Conservation (phyloP, 129 eudicot genomes). For the Chrysanthemum lavandulifolium region DNA sequence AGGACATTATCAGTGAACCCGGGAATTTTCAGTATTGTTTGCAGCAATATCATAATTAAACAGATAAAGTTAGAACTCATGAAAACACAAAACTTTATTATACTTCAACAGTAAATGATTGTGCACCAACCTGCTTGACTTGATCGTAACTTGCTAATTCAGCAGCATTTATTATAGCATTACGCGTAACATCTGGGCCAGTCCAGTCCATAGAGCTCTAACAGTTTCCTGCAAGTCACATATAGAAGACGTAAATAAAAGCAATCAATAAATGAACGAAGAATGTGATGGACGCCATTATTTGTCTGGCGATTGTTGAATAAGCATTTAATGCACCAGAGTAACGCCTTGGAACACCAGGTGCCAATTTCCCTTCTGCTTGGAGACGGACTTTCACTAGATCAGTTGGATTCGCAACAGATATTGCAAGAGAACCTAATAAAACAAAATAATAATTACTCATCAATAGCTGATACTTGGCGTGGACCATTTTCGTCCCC, state of each 20-base stretch:
- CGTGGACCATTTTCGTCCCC: not conserved
- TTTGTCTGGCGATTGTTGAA: conserved; percentile 76
- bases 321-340: conserved; percentile 89
- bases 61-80: not conserved
- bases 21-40: conserved; percentile 87
- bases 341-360: conserved; percentile 84
- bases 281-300: conserved; percentile 19
- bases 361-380: conserved; percentile 78
- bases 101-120: not conserved
- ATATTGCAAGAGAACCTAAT: conserved; percentile 62
- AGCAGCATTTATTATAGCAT: conserved; percentile 96
- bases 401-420: conserved; percentile 82
- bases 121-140: conserved; percentile 72
- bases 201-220: conserved; percentile 82
- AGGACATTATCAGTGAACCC: conserved; percentile 89
- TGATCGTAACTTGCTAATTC: conserved; percentile 92
- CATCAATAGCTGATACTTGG: not conserved
- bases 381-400: conserved; percentile 87
- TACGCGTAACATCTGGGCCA: conserved; percentile 92
- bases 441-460: not conserved
- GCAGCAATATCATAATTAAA: conserved; percentile 26
- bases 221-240: conserved; percentile 58
- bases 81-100: not conserved
- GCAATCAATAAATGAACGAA: not conserved
- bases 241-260: not conserved